Conservation (phyloP, 2,329 filamentous ascomycete genomes). For the Fusarium decemcellulare region DNA sequence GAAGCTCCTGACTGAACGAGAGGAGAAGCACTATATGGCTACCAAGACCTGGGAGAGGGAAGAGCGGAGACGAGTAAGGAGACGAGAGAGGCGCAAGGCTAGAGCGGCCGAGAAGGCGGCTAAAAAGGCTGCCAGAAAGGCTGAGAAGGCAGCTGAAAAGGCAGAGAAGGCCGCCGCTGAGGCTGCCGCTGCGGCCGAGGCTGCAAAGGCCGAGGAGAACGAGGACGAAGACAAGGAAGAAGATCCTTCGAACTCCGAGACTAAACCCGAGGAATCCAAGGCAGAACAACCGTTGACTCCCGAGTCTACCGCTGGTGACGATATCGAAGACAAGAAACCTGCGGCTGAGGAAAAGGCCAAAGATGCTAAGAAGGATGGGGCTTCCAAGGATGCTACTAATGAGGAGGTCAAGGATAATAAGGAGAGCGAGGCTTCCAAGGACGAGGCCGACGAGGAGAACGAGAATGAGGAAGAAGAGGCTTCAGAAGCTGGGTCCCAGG, state of each 20-base stretch:
- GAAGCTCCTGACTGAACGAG: slow-evolving; percentile 60
- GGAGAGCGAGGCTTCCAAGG: background rate
- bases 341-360: slow-evolving; percentile 5
- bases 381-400: background rate
- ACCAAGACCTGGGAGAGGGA: slow-evolving; percentile 55
- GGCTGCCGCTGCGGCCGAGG: slow-evolving; percentile 37
- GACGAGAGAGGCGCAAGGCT: slow-evolving; percentile 87
- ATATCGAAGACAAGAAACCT: slow-evolving; percentile 4
- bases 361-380: background rate
- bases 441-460: background rate
- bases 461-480: slow-evolving; percentile 2
- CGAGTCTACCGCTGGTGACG: slow-evolving; percentile 28
- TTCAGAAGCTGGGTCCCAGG: slow-evolving; percentile 3
- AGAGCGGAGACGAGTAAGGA: slow-evolving; percentile 60
- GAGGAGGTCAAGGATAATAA: background rate
- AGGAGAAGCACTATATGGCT: slow-evolving; percentile 54
- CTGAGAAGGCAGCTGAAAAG: slow-evolving; percentile 34
- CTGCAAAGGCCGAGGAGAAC: slow-evolving; percentile 3
- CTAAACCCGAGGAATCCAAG: slow-evolving; percentile 18
- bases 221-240: slow-evolving; percentile 40
- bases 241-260: background rate
- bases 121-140: slow-evolving; percentile 23
- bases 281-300: slow-evolving; percentile 39
- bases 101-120: slow-evolving; percentile 71
- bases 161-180: slow-evolving; percentile 20